A percentile compares a stretch with the other conserved stretches of the same genome.
These are phyloP conservation scores for Histomonas meleagridis DNA, from an alignment of 208 protist genomes.

Conservation along the genomic window DNA sequence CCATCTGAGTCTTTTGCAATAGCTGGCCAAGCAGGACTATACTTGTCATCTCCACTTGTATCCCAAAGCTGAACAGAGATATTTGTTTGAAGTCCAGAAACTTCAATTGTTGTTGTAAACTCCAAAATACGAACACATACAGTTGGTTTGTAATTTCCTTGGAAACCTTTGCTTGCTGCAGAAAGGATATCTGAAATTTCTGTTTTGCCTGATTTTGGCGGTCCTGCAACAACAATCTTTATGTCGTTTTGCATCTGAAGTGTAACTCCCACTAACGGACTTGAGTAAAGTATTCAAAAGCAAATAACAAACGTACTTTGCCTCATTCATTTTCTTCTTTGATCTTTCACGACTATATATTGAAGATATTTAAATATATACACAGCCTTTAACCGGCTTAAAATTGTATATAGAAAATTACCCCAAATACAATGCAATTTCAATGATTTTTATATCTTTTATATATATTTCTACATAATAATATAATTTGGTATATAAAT, in stretches of 20 bases:
- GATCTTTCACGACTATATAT: too few species aligned
- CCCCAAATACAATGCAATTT: too few species aligned
- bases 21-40: neutral
- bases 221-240: slow-evolving; percentile 18
- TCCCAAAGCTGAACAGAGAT: neutral
- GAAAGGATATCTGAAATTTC: neutral
- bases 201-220: neutral
- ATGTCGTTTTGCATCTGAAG: neutral
- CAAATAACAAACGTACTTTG: too few species aligned
- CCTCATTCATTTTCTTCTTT: too few species aligned
- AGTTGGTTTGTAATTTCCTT: slow-evolving; percentile 7
- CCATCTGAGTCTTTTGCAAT: slow-evolving; percentile 12
- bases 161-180: neutral
- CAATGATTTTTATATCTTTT: too few species aligned
- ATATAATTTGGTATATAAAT: too few species aligned
- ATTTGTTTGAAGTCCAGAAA: neutral
- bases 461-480: too few species aligned
- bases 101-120: neutral
- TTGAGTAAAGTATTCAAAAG: too few species aligned
- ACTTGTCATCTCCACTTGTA: slow-evolving; percentile 11
- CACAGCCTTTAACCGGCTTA: too few species aligned
- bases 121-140: neutral
- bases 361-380: too few species aligned
- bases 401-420: too few species aligned
- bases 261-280: too few species aligned